Evolutionary conservation across 495 filamentous ascomycete genomes (phyloP).

Genomic region (Trichoderma reesei): DNA sequence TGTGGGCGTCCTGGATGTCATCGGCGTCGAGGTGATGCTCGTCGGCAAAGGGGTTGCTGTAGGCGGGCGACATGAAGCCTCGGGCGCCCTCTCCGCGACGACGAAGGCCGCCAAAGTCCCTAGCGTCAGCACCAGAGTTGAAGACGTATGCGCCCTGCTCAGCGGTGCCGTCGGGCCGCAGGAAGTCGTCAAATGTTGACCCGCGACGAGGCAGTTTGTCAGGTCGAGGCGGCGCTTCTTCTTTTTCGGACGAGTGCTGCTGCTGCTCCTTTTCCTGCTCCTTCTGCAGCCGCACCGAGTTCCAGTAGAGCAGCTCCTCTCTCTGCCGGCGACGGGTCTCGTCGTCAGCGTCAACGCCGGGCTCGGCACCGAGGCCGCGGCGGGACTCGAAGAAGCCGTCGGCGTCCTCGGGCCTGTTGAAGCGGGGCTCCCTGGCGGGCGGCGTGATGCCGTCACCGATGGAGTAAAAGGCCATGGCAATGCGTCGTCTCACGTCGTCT

Average conservation of each 20-base stretch:
- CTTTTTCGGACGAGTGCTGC: slow-evolving; percentile 8
- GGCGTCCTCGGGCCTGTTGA: slow-evolving; percentile 50
- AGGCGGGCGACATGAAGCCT: slow-evolving; percentile 42
- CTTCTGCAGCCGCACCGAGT: slow-evolving; percentile 32
- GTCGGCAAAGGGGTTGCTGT: slow-evolving; percentile 51
- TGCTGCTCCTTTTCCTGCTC: slow-evolving; percentile 17
- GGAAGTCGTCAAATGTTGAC: slow-evolving; percentile 46
- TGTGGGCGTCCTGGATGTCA: slow-evolving; percentile 27
- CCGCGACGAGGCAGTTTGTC: slow-evolving; percentile 13
- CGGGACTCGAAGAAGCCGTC: slow-evolving; percentile 42
- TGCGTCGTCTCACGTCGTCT: slow-evolving; percentile 63
- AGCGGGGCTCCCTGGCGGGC: slow-evolving; percentile 35
- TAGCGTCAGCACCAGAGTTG: slow-evolving; percentile 35
- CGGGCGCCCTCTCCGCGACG: slow-evolving; percentile 37
- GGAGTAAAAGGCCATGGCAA: slow-evolving; percentile 66
- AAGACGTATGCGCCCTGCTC: slow-evolving; percentile 42
- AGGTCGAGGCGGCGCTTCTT: slow-evolving; percentile 10
- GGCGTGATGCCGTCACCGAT: slow-evolving; percentile 68
- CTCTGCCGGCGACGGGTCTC: slow-evolving; percentile 54
- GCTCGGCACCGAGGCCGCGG: slow-evolving; percentile 40
- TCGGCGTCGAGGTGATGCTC: slow-evolving; percentile 41
- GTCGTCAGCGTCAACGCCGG: slow-evolving; percentile 57
- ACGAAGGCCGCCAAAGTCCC: slow-evolving; percentile 31
- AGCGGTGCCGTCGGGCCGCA: slow-evolving; percentile 31
- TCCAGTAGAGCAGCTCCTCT: slow-evolving; percentile 68